Evolutionary conservation across 176 grass and related monocot genomes (phyloP), one percentile per base, ranked within the genome.

Genomic region (Cenchrus americanus): DNA sequence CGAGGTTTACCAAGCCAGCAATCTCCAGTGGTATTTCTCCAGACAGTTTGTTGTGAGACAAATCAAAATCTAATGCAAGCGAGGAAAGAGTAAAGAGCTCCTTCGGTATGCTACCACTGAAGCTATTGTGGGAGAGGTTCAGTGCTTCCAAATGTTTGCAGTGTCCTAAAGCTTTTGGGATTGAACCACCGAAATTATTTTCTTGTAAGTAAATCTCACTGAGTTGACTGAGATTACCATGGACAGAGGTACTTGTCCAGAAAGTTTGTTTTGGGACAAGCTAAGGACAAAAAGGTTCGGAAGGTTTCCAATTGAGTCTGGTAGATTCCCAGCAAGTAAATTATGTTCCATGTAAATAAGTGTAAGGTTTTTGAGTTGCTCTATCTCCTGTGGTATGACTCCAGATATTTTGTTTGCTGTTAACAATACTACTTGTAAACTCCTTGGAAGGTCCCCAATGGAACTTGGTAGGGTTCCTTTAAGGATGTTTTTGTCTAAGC

Each of bases 231-330:
- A 91, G 76, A 10, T 87, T 85, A 24, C 89, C 69, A 7, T 22
- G 5, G 89, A 91, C 37, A 8, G 10, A 5, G 89, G 89, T 14
- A 91, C 87, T 43, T 58, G 4, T 13, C 89, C 89, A 14, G 59
- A 75, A 27, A 91, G 24, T 30, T 49, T 86, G 53, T 92, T 89
- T 1, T 62, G 9, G 0, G 51, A 62, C 51, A 88, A 48, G 9
- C 9, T 27, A 23, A 92, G 42, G 12, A 5, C 2, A 11, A 59
- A 48, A 44, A 92, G 5, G 6, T 57, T 88, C 1, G 19, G 10
- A 15, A 92, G 59, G 14, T 73, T 14, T 0, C 86, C 79, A 3
- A 92, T 14, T 9, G 83, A 53, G 21, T 23, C 0, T 8, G 90
- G 86, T 0, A 92, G 12, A 22, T 42, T 19, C 27, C 86, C 90